Conservation (phyloP, 768 basidiomycete species). For the Psilocybe sp. region DNA sequence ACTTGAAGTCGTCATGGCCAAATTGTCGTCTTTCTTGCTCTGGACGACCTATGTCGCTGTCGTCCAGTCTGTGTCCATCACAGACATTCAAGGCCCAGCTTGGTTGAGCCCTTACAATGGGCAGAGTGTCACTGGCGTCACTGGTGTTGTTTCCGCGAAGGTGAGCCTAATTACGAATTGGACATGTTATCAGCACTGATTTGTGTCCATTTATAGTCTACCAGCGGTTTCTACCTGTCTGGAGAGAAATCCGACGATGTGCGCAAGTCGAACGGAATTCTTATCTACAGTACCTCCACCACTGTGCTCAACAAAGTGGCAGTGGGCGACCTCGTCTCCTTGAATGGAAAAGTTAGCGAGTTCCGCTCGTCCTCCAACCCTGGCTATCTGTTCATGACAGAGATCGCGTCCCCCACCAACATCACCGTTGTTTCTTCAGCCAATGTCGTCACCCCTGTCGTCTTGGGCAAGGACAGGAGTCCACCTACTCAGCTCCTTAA, state of each 20-base stretch:
- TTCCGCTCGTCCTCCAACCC: conserved; percentile 41
- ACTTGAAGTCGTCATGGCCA: conserved; percentile 23
- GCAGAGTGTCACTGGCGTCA: conserved; percentile 42
- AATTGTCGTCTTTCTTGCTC: conserved; percentile 27
- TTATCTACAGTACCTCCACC: conserved; percentile 42
- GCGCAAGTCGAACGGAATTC: conserved; percentile 50
- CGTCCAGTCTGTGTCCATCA: conserved; percentile 32
- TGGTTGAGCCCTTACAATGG: conserved; percentile 46
- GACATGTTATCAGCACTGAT: background rate
- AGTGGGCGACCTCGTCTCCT: conserved; percentile 46
- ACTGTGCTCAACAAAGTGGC: conserved; percentile 33
- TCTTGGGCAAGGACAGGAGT: conserved; percentile 49
- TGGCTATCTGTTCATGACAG: conserved; percentile 49
- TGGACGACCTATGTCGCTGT: conserved; percentile 25
- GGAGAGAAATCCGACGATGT: conserved; percentile 41
- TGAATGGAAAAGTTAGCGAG: conserved; percentile 45
- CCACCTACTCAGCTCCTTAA: conserved; percentile 51
- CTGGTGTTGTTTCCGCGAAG: conserved; percentile 53
- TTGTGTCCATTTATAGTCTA: conserved; percentile 27
- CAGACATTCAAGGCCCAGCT: conserved; percentile 52
- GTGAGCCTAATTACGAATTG: conserved; percentile 21
- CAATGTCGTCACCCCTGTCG: conserved; percentile 43
- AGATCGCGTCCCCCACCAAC: conserved; percentile 42
- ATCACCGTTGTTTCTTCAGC: conserved; percentile 42
- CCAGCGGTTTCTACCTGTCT: conserved; percentile 46